Evolutionary conservation across 805 yeast species (phyloP).

Genomic region (Metahyphopichia silvanorum): DNA sequence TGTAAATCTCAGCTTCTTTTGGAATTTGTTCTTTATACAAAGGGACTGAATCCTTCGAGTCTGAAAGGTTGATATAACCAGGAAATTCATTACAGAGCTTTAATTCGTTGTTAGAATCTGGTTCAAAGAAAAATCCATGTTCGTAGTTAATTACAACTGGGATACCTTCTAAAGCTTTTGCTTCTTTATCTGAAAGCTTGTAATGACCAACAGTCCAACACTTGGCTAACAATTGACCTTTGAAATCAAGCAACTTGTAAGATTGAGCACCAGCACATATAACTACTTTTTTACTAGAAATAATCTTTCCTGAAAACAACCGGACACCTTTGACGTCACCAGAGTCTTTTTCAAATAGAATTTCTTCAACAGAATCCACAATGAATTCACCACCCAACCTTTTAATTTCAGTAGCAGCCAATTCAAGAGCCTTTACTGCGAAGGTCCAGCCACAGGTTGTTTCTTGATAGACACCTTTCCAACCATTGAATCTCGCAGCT

Average conservation of each 20-base stretch:
- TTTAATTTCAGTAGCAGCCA: conserved; percentile 19
- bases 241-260: conserved; percentile 27
- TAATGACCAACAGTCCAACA: conserved; percentile 43
- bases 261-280: conserved; percentile 41
- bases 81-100: conserved; percentile 41
- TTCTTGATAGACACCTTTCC: conserved; percentile 5
- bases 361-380: conserved; percentile 17
- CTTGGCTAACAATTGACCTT: conserved; percentile 34
- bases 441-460: conserved; percentile 5
- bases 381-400: conserved; percentile 31
- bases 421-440: conserved; percentile 4
- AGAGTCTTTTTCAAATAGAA: conserved; percentile 8
- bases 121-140: conserved; percentile 41
- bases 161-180: conserved; percentile 18
- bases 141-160: conserved; percentile 38
- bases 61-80: conserved; percentile 25
- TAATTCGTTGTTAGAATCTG: conserved; percentile 30
- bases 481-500: conserved; percentile 1
- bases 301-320: conserved; percentile 18
- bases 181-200: conserved; percentile 29
- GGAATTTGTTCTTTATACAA: conserved; percentile 25
- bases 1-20: conserved; percentile 24
- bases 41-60: conserved; percentile 20
- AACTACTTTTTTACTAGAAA: conserved; percentile 23
- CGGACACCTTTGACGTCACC: conserved; percentile 18